Evolutionary conservation across 371 early-diverging fungal genomes (phyloP).

Genomic region (Paraphysoderma sedebokerense): DNA sequence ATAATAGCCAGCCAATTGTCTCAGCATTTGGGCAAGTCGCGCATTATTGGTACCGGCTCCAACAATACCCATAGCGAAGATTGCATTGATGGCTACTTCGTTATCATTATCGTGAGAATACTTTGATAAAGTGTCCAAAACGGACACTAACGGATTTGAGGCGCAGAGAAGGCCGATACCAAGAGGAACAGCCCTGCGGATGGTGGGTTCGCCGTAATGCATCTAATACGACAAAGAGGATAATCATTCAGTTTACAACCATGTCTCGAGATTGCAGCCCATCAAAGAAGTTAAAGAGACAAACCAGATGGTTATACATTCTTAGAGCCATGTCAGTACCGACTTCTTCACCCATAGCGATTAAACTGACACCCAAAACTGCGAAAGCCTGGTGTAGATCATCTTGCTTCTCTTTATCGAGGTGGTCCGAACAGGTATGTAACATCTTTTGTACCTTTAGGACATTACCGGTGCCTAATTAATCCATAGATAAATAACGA

Average conservation of each 20-base stretch:
- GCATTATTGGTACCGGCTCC: slow-evolving; percentile 99
- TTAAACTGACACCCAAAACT: slow-evolving; percentile 86
- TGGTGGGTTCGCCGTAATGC: slow-evolving; percentile 94
- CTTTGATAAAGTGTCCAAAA: slow-evolving; percentile 91
- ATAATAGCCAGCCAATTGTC: slow-evolving; percentile 92
- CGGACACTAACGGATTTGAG: slow-evolving; percentile 79
- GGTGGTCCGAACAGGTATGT: slow-evolving; percentile 82
- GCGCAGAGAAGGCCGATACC: slow-evolving; percentile 90
- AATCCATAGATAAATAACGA: too few species aligned
- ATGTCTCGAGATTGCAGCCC: not conserved
- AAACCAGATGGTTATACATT: slow-evolving; percentile 79
- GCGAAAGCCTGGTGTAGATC: slow-evolving; percentile 82
- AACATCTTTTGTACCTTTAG: slow-evolving; percentile 91
- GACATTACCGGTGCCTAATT: slow-evolving; percentile 81
- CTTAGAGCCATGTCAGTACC: slow-evolving; percentile 92
- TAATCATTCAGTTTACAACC: not conserved
- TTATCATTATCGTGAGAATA: slow-evolving; percentile 92
- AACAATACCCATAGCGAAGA: slow-evolving; percentile 97
- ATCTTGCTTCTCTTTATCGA: slow-evolving; percentile 30
- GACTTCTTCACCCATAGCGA: slow-evolving; percentile 92
- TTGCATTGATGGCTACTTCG: slow-evolving; percentile 86
- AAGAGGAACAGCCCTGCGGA: slow-evolving; percentile 83
- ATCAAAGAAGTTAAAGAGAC: not conserved
- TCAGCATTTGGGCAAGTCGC: slow-evolving; percentile 88
- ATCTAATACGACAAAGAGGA: slow-evolving; percentile 31